Percentiles rank a stretch among this genome's conserved stretches.
Evolutionary conservation across 192 early-diverging fungal genomes (phyloP).

Genomic region (Coemansia umbellata): DNA sequence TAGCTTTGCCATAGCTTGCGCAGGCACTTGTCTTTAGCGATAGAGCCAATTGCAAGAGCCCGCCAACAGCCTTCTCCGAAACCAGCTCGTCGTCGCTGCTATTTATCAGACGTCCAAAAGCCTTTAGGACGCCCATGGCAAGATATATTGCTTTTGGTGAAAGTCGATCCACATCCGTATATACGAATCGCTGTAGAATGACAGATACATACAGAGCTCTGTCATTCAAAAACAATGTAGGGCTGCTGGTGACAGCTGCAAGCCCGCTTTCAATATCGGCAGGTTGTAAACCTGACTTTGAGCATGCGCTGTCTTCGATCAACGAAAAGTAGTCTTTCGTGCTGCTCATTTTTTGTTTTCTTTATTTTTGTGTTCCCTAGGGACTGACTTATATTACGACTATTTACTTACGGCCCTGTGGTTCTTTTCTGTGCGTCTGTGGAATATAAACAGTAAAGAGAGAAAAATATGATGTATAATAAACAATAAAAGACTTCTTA

Average conservation of each 20-base stretch:
- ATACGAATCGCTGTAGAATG: slow-evolving; percentile 33
- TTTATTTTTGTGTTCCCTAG: too few relatives aligned
- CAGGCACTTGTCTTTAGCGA: background rate
- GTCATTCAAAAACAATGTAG: slow-evolving; percentile 1
- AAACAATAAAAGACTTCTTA: too few relatives aligned
- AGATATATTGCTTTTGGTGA: slow-evolving; percentile 13
- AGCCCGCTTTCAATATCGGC: slow-evolving; percentile 25
- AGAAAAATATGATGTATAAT: too few relatives aligned
- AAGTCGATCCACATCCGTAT: slow-evolving; percentile 22
- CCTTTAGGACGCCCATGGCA: slow-evolving; percentile 33
- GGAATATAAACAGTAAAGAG: too few relatives aligned
- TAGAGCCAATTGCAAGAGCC: slow-evolving; percentile 19
- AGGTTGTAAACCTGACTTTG: background rate
- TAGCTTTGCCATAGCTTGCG: background rate
- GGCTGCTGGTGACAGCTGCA: slow-evolving; percentile 1
- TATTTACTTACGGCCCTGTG: too few relatives aligned
- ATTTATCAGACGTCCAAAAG: slow-evolving; percentile 20
- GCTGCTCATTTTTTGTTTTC: background rate
- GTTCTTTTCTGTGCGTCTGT: too few relatives aligned
- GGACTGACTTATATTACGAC: too few relatives aligned
- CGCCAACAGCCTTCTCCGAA: slow-evolving; percentile 9
- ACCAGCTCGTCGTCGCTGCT: slow-evolving; percentile 14
- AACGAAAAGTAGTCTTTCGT: slow-evolving; percentile 25
- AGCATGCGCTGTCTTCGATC: background rate
- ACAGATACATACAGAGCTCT: background rate